Percentiles rank a stretch among this genome's conserved stretches.
Evolutionary conservation across 768 basidiomycete species (phyloP).

Genomic region (Pholiota molesta): DNA sequence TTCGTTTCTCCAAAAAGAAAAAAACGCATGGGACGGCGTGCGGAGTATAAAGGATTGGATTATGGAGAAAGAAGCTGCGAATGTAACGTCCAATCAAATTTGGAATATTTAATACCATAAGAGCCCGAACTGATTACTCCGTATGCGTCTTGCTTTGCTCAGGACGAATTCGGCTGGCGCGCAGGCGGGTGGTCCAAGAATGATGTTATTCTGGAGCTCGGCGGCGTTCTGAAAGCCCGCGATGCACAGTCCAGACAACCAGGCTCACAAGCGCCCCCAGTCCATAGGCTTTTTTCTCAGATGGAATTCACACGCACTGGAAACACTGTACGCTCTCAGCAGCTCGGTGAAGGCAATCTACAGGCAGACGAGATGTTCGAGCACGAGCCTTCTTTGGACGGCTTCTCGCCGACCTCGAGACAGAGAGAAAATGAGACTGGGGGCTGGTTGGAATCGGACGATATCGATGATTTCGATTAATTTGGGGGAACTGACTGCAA

Average conservation of each 20-base stretch:
- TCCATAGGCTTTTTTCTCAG: slow-evolving; percentile 48
- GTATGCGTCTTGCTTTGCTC: slow-evolving; percentile 1
- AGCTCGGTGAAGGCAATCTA: slow-evolving; percentile 37
- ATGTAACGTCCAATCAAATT: neutral
- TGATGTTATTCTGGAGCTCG: slow-evolving; percentile 59
- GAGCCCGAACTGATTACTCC: neutral
- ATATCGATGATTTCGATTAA: slow-evolving; percentile 54
- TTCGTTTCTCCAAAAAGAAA: slow-evolving; percentile 55
- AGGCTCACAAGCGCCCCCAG: slow-evolving; percentile 12
- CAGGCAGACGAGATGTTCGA: slow-evolving; percentile 29
- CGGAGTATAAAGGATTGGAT: slow-evolving; percentile 64
- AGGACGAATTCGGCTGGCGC: slow-evolving; percentile 27
- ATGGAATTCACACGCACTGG: slow-evolving; percentile 47
- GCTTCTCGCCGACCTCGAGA: slow-evolving; percentile 3
- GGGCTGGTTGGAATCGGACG: slow-evolving; percentile 61
- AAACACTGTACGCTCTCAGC: slow-evolving; percentile 31
- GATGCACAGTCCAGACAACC: slow-evolving; percentile 13
- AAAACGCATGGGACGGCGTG: slow-evolving; percentile 63
- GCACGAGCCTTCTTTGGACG: slow-evolving; percentile 25
- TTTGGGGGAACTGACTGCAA: neutral
- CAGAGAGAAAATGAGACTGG: slow-evolving; percentile 25
- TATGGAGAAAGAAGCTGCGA: slow-evolving; percentile 30
- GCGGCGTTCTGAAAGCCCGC: slow-evolving; percentile 60
- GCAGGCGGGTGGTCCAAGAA: slow-evolving; percentile 52
- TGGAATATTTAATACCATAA: too few relatives aligned